Evolutionary conservation across 2,329 filamentous ascomycete genomes (phyloP), one percentile per base, ranked within the genome.

Genomic region (Tolypocladium pustulatum): DNA sequence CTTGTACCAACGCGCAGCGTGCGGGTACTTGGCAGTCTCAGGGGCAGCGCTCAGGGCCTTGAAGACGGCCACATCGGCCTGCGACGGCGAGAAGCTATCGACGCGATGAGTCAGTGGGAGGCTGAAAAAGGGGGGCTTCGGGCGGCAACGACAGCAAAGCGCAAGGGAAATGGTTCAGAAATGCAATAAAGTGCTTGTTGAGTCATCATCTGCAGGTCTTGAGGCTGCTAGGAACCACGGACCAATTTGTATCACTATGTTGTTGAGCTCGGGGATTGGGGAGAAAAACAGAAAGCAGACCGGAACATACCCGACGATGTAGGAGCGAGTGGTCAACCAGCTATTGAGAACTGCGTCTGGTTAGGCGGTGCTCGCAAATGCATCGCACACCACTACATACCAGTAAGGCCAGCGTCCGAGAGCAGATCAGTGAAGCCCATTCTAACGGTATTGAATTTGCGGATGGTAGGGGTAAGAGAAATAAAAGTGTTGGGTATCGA

Each of bases 1-100:
- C 86, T 95, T 96, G 87, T 96, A 97, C 94, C 94, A 99, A 77
- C 94, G 89, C 73, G 90, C 91, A 72, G 89, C 91, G 81, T 96
- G 83, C 71, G 93, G 91, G 86, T 89, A 96, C 82, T 96, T 96
- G 76, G 82, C 81, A 70, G 88, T 84, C 67, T 88, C 86, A 69
- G 94, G 94, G 61, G 85, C 77, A 68, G 81, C 78, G 72, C 82
- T 86, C 75, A 97, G 77, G 71, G 89, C 89, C 86, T 97, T 96
- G 89, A 89, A 97, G 80, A 86, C 86, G 77, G 88, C 89, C 71
- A 95, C 93, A 82, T 99, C 94, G 78, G 94, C 94, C 83, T 99
- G 94, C 69, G 90, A 90, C 69, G 92, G 88, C 65, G 77, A 77
- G 72, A 78, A 75, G 64, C 78, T 85, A 62, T 57, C 59, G 41